Percentiles rank a stretch among this genome's conserved stretches.
phyloP scores from a whole-genome alignment of 202 grass and related monocot genomes.

The Panicum virgatum region DNA sequence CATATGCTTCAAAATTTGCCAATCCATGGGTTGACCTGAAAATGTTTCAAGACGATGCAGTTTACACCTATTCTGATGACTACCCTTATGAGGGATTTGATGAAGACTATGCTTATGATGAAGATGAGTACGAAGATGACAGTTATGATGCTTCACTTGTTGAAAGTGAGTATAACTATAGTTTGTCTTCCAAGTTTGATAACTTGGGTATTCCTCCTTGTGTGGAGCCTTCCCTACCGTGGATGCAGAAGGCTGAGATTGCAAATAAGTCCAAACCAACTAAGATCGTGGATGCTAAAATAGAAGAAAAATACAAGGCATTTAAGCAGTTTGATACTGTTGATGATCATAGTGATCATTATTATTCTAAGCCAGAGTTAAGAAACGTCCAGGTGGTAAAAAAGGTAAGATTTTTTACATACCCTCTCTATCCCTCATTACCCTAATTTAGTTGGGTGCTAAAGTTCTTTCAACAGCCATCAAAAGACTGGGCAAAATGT shows the following conservation, averaged over 20 bases:
- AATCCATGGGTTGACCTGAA: slow-evolving; percentile 19
- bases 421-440: not conserved
- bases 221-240: slow-evolving; percentile 56
- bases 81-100: slow-evolving; percentile 52
- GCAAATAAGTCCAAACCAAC: slow-evolving; percentile 47
- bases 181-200: slow-evolving; percentile 75
- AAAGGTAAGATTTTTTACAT: slow-evolving; percentile 60
- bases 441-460: slow-evolving; percentile 21
- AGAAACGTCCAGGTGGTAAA: slow-evolving; percentile 49
- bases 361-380: slow-evolving; percentile 52
- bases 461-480: slow-evolving; percentile 55
- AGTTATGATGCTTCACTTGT: slow-evolving; percentile 42
- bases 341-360: slow-evolving; percentile 76
- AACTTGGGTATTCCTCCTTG: slow-evolving; percentile 58
- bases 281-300: slow-evolving; percentile 51
- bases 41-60: slow-evolving; percentile 4
- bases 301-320: slow-evolving; percentile 64
- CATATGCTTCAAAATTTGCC: slow-evolving; percentile 30
- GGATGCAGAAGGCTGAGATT: slow-evolving; percentile 60
- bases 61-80: slow-evolving; percentile 48
- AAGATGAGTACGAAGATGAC: slow-evolving; percentile 61
- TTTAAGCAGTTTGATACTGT: slow-evolving; percentile 92
- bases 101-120: slow-evolving; percentile 68
- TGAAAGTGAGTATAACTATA: slow-evolving; percentile 59
- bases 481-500: slow-evolving; percentile 76